These are phyloP conservation scores for Blastobotrys capitulatus DNA, from an alignment of 1,139 yeast genomes.

Conservation along the genomic window DNA sequence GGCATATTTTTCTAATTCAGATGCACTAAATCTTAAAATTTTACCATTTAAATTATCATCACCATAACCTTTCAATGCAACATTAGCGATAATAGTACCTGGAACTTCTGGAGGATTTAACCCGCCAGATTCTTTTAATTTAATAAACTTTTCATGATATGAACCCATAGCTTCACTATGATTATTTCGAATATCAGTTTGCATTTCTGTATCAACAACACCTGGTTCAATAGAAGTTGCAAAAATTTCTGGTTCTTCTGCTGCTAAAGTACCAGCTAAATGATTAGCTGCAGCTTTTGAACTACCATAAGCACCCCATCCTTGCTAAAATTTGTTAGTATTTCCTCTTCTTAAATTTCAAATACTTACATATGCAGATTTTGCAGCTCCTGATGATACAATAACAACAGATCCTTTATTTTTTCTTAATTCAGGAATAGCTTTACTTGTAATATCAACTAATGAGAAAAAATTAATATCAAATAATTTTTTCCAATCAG, in stretches of 20 bases:
- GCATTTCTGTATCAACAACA: constrained; percentile 88
- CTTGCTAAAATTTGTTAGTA: constrained; percentile 33
- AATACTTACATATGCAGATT: constrained; percentile 41
- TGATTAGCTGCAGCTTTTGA: constrained; percentile 88
- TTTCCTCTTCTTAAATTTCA: neutral
- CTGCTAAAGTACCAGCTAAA: constrained; percentile 57
- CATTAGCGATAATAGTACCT: constrained; percentile 58
- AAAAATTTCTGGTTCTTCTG: constrained; percentile 56
- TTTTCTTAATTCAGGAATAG: constrained; percentile 55
- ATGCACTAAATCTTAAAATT: constrained; percentile 58
- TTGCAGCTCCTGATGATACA: constrained; percentile 84
- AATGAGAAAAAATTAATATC: constrained; percentile 78
- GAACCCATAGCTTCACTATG: constrained; percentile 51
- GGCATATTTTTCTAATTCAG: constrained; percentile 18
- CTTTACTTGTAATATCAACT: constrained; percentile 46
- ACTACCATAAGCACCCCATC: constrained; percentile 89
- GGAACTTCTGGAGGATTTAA: constrained; percentile 66
- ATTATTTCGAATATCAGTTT: constrained; percentile 59
- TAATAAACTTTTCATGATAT: constrained; percentile 52
- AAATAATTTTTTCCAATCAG: constrained; percentile 58
- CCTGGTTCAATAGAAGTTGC: constrained; percentile 85
- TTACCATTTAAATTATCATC: constrained; percentile 48
- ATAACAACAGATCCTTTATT: constrained; percentile 56
- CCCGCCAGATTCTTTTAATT: constrained; percentile 49
- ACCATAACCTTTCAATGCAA: constrained; percentile 44